phyloP scores from a whole-genome alignment of 2,329 filamentous ascomycete genomes.

The Aspergillaceae sp. region DNA sequence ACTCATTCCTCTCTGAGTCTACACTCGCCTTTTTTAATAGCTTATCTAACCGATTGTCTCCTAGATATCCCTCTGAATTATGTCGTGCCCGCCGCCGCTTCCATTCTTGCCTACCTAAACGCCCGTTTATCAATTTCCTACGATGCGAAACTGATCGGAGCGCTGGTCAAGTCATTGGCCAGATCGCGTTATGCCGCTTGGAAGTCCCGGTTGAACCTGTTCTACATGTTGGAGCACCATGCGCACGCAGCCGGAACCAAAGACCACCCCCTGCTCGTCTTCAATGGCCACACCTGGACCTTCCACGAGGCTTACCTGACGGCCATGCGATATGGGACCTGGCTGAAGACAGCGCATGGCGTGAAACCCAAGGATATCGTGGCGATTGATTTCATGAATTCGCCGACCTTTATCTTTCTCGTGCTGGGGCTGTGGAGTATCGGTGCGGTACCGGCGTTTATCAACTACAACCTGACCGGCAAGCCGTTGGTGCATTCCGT shows the following conservation, averaged over 20 bases:
- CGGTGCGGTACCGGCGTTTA: conserved; percentile 72
- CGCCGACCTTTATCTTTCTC: conserved; percentile 65
- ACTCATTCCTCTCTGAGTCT: not conserved
- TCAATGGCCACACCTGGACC: conserved; percentile 60
- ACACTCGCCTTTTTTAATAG: not conserved
- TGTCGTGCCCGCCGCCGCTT: conserved; percentile 54
- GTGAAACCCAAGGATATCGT: conserved; percentile 67
- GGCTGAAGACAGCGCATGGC: conserved; percentile 57
- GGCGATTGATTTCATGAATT: conserved; percentile 74
- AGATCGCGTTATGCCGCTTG: conserved; percentile 43
- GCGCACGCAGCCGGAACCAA: conserved; percentile 50
- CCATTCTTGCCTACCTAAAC: conserved; percentile 68
- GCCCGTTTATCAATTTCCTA: conserved; percentile 59
- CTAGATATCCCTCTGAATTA: conserved; percentile 31
- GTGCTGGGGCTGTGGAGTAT: conserved; percentile 74
- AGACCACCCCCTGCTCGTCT: conserved; percentile 53
- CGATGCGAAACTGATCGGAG: conserved; percentile 54
- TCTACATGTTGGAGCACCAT: conserved; percentile 64
- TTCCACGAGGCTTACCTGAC: conserved; percentile 67
- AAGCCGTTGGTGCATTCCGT: conserved; percentile 67
- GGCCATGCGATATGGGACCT: conserved; percentile 63
- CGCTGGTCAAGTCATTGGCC: conserved; percentile 41
- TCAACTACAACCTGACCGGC: conserved; percentile 76
- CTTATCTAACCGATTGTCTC: not conserved
- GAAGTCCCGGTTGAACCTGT: conserved; percentile 57